Evolutionary conservation across 73 alveolate species (phyloP).

Genomic region (Paramecium primaurelia): DNA sequence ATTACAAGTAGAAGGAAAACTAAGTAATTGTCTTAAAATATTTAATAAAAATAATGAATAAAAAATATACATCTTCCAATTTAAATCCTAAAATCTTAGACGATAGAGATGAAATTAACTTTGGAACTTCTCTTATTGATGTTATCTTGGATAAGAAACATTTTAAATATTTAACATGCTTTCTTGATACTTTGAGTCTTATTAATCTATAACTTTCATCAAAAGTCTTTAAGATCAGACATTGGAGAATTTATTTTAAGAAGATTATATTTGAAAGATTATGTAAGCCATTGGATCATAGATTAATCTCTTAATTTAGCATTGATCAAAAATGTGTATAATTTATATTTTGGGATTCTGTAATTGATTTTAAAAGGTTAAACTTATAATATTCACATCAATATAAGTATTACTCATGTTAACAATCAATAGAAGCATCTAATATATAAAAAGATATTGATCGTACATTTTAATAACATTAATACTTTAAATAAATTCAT

Average conservation of each 20-base stretch:
- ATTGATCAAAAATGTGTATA: not conserved
- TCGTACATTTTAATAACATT: not conserved
- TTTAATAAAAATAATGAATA: constrained; percentile 11
- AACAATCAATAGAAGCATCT: not conserved
- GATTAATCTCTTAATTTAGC: not conserved
- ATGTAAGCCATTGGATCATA: not conserved
- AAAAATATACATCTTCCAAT: constrained; percentile 19
- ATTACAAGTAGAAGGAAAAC: not conserved
- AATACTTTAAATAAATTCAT: not conserved
- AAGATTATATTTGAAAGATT: not conserved
- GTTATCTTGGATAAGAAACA: not conserved
- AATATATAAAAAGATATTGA: constrained; percentile 25
- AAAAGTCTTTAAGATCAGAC: not conserved
- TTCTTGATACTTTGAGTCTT: not conserved
- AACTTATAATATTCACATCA: not conserved
- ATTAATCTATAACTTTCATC: not conserved
- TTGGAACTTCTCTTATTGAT: constrained; percentile 26
- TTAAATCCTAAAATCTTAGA: constrained; percentile 16
- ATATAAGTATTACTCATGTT: not conserved
- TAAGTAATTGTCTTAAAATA: not conserved
- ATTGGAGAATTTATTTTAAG: not conserved
- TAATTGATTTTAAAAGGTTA: constrained; percentile 6
- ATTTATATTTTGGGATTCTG: constrained; percentile 6
- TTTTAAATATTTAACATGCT: not conserved
- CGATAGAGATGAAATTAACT: not conserved